A percentile compares a stretch with the other conserved stretches of the same genome.
Evolutionary conservation across 177 flowering plant genomes (phyloP).

Genomic region (Vitis hybrid): DNA sequence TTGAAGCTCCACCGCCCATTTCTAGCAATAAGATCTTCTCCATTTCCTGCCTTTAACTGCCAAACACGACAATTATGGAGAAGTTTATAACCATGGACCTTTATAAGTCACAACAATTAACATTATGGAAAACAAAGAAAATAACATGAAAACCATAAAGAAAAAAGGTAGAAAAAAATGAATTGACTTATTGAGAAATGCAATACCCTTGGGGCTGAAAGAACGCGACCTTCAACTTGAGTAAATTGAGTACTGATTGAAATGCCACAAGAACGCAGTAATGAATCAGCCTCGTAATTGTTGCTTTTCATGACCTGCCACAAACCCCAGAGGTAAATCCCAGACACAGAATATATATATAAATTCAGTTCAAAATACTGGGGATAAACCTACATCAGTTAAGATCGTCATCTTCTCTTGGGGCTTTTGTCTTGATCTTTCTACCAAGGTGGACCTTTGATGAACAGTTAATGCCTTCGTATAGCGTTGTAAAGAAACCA

Average conservation of each 20-base stretch:
- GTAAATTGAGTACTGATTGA: constrained; percentile 1
- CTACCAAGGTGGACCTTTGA: constrained; percentile 59
- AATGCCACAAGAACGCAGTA: constrained; percentile 8
- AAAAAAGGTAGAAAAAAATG: not conserved
- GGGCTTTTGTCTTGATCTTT: constrained; percentile 75
- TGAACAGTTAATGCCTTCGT: constrained; percentile 50
- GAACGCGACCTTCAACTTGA: constrained; percentile 12
- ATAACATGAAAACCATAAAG: constrained; percentile 1
- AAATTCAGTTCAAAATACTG: not conserved
- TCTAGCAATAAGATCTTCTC: constrained; percentile 43
- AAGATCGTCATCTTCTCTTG: constrained; percentile 51
- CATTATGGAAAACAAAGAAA: constrained; percentile 1
- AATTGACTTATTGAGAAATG: too few relatives aligned
- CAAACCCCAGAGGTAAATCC: not conserved
- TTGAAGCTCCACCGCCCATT: constrained; percentile 68
- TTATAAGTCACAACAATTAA: too few relatives aligned
- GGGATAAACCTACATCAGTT: constrained; percentile 32
- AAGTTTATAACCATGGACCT: too few relatives aligned
- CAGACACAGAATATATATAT: not conserved
- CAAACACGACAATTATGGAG: not conserved
- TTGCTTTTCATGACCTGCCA: constrained; percentile 11
- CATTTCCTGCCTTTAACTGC: constrained; percentile 46
- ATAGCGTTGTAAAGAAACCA: constrained; percentile 64
- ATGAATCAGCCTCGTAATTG: constrained; percentile 5
- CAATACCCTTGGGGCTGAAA: constrained; percentile 12